Evolutionary conservation across 331 rosid genomes (phyloP), one percentile per base, ranked within the genome.

Genomic region (Quercus lobata): DNA sequence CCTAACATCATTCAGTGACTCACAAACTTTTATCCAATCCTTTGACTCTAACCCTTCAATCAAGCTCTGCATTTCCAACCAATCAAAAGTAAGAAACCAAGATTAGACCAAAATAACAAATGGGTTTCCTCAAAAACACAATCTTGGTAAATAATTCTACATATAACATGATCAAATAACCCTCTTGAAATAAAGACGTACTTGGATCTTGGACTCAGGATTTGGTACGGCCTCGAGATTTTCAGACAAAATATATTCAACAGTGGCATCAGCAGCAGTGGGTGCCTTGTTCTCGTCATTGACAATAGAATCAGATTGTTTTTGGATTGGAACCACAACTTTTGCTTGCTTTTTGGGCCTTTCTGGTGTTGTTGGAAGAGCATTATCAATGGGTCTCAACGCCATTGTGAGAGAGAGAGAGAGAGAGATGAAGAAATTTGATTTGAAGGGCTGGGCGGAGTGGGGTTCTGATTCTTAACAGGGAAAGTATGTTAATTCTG

Each of bases 351-450:
- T 94, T 71, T 78, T 94, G 79, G 93, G 96, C 78, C 97, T 82
- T 35, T 93, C 91, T 12, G 89, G 86, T 14, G 92, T 76, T 30
- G 66, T 78, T 22, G 97, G 97, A 53, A 92, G 97, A 49, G 92
- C 97, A 71, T 95, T 95, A 21, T 87, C 96, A 5, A 95, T 95
- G 83, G 97, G 96, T 82, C 99, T 88, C 54, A 95, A 87, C 19
- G 99, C 92, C 97, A 90, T 92, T 75, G 34, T 1, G 46, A 70
- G 53, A 58, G 34, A 72, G 83, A 83, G 58, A 55, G 22, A 12
- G 49, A 35, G 7, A 32, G 77, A 53, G 19, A 12, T 9, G 17
- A 18, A 29, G 14, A 32, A 44, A 5, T 58, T 27, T 16, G 77
- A 58, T 72, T 15, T 5, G 58, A 81, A 55, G 54, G 69, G n/a